Evolutionary conservation across 257 asterid genomes (phyloP), one percentile per base, ranked within the genome.

Genomic region (Capsicum baccatum): DNA sequence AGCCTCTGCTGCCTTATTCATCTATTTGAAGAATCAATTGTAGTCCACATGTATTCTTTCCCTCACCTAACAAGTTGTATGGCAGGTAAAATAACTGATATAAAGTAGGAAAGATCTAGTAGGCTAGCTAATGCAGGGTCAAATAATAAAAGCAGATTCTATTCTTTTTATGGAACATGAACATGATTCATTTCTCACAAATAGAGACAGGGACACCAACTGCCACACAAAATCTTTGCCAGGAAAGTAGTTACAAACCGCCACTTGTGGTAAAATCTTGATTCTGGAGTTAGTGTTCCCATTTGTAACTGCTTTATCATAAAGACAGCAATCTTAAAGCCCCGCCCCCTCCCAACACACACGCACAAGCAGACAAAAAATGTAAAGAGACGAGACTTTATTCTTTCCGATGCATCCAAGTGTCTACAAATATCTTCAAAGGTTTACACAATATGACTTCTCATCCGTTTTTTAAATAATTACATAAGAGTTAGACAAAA

Each of bases 241-340:
- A 35, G 48, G 26, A 54, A 76, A 52, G 26, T 79, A 82, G 33
- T 13, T 71, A 12, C 50, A 80, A 26, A 73, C 79, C 12, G 62
- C 62, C 83, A 78, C 87, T 84, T 58, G 71, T 15, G 79, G 15
- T 60, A 15, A 48, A n/a, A 47, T 8, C 80, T 50, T 74, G 60
- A 21, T 44, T 63, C 47, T 44, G 80, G 50, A 13, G 83, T 19
- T 26, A 26, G 33, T 26, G 33, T 26, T 26, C 33, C 33, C 33
- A 26, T 39, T 39, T 39, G 44, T 39, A 39, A 39, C 44, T 39
- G 44, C 44, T 39, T 39, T 39, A 39, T 39, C 44, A 39, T 39
- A 39, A 39, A 39, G 44, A 39, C 44, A 4, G 44, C 44, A 39
- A 39, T 39, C 44, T 39, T 3, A 39, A 39, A 39, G 3, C 33